A percentile compares a stretch with the other conserved stretches of the same genome.
These are phyloP conservation scores for Penicillium steckii DNA, from an alignment of 495 filamentous ascomycete species.

Conservation along the genomic window DNA sequence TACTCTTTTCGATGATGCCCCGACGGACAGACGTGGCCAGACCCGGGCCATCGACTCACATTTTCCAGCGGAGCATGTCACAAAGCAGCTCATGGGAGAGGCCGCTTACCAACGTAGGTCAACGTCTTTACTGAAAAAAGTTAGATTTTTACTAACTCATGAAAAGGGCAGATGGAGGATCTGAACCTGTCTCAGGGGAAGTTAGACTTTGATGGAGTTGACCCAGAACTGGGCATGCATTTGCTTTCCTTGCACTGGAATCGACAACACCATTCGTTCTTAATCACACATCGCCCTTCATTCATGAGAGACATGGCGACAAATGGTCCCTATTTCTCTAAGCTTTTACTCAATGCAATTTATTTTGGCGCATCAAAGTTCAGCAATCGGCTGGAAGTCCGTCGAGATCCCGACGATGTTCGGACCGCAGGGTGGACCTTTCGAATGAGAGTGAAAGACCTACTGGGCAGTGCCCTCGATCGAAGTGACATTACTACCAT, in stretches of 20 bases:
- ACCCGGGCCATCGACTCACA: constrained; percentile 2
- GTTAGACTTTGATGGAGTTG: constrained; percentile 43
- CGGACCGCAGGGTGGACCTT: constrained; percentile 28
- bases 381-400: constrained; percentile 27
- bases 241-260: constrained; percentile 41
- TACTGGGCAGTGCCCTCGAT: constrained; percentile 24
- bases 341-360: constrained; percentile 42
- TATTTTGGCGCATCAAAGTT: constrained; percentile 38
- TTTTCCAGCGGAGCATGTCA: constrained; percentile 15
- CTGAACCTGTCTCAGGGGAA: constrained; percentile 26
- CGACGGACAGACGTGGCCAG: constrained; percentile 11
- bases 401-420: constrained; percentile 25
- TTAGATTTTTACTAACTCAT: not conserved
- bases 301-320: constrained; percentile 44
- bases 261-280: constrained; percentile 32
- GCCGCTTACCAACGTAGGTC: constrained; percentile 29
- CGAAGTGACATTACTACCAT: constrained; percentile 33
- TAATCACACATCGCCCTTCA: constrained; percentile 36
- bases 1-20: constrained; percentile 30
- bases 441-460: constrained; percentile 27
- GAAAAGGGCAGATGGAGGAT: constrained; percentile 26
- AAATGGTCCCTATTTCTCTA: constrained; percentile 38
- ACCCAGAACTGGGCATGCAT: constrained; percentile 40
- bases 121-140: not conserved
- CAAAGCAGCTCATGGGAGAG: constrained; percentile 24